Evolutionary conservation across 306 rosid species (phyloP), one percentile per base, ranked within the genome.

Genomic region (Cicer pinnatifidum): DNA sequence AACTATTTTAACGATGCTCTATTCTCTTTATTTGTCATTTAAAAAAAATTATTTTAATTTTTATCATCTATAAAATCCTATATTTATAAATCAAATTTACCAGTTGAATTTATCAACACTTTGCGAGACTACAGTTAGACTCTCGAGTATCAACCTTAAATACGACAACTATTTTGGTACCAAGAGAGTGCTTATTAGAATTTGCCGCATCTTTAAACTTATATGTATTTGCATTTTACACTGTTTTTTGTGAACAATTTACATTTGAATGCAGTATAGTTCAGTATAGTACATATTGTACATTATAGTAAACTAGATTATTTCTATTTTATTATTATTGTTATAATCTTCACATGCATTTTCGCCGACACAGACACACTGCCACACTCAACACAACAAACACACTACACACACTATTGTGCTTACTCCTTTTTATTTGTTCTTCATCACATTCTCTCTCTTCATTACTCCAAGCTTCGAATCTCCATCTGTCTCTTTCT

Each of bases 381-480:
- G 50, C 44, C 62, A 74, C 76, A 71, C 82, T 51, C 76, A 50
- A 78, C 63, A 58, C 51, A 69, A 82, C 84, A 86, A 62, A 57
- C 9, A 60, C n/a, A 61, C 59, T 60, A 70, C 76, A 35, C 64
- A 33, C 15, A 19, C 56, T 43, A 66, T 62, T 10, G 13, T 71
- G 17, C 17, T 69, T 67, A 3, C 53, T 67, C 70, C 15, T 65
- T 65, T 65, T 40, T 2, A n/a, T 53, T 72, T 35, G 7, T 19
- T n/a, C 9, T 3, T 3, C 35, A 5, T 5, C 11, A 3, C 5
- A 9, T 15, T 90, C 88, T 88, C 88, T 86, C 89, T 85, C 89
- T 73, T 86, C 88, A 72, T 87, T 69, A 82, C 91, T 82, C 76
- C 53, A 87, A 88, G 91, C 91, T 90, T 87, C 87, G 96, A 90